A percentile compares a stretch with the other conserved stretches of the same genome.
Conservation (phyloP, 1,284 basidiomycete species). For the Cerioporus squamosus region DNA sequence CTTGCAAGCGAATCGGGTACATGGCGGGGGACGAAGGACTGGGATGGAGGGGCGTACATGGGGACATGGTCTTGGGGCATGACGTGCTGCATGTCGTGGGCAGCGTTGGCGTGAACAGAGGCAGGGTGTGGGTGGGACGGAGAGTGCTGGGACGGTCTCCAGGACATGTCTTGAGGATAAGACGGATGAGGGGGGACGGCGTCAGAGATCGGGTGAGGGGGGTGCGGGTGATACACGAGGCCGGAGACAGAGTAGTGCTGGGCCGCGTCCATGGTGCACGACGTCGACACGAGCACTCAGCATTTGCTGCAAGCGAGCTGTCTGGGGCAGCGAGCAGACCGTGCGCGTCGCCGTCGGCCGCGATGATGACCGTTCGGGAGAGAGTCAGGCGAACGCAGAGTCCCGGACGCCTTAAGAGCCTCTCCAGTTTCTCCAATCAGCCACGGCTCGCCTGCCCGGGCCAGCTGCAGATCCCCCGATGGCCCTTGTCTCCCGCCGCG, state of each 20-base stretch:
- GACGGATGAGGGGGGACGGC: slow-evolving; percentile 17
- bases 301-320: slow-evolving; percentile 18
- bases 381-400: slow-evolving; percentile 20
- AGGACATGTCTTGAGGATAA: slow-evolving; percentile 27
- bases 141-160: slow-evolving; percentile 26
- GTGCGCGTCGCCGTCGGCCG: slow-evolving; percentile 9
- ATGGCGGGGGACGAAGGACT: slow-evolving; percentile 36
- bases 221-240: slow-evolving; percentile 33
- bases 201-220: slow-evolving; percentile 23
- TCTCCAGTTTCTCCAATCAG: slow-evolving; percentile 21
- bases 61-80: slow-evolving; percentile 36
- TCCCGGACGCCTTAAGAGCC: slow-evolving; percentile 19
- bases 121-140: slow-evolving; percentile 22
- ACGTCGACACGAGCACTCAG: slow-evolving; percentile 16
- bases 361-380: slow-evolving; percentile 25
- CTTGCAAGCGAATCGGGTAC: slow-evolving; percentile 20
- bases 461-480: slow-evolving; percentile 21
- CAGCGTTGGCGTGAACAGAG: slow-evolving; percentile 25
- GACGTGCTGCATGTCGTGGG: slow-evolving; percentile 36
- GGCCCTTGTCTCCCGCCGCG: slow-evolving; percentile 6
- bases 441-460: slow-evolving; percentile 14
- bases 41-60: slow-evolving; percentile 38
- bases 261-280: slow-evolving; percentile 28
- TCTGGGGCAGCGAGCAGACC: neutral
- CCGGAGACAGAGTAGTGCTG: slow-evolving; percentile 25